phyloP scores from a whole-genome alignment of 2,329 filamentous ascomycete species.

The Alternaria ethzedia region DNA sequence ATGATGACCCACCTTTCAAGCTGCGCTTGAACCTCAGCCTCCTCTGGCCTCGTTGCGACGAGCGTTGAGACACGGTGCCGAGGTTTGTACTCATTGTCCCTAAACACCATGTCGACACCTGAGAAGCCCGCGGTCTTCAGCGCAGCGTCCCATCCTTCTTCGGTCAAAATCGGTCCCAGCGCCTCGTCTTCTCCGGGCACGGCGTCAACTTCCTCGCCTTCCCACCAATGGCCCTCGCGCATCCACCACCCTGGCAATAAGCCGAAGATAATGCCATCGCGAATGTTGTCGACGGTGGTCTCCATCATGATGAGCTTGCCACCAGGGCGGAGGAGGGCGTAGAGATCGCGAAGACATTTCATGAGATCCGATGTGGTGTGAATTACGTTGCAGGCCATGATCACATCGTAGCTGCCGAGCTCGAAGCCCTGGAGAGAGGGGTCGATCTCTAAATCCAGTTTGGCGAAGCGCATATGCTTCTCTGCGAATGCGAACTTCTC shows the following conservation, averaged over 20 bases:
- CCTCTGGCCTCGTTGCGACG: constrained; percentile 6
- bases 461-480: constrained; percentile 11
- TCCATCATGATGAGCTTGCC: constrained; percentile 20
- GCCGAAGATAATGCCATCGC: constrained; percentile 12
- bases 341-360: constrained; percentile 4
- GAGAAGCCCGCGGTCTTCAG: constrained; percentile 11
- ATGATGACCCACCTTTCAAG: constrained; percentile 4
- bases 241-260: constrained; percentile 14
- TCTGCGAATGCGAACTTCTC: constrained; percentile 6
- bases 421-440: constrained; percentile 15
- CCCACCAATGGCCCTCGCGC: constrained; percentile 15
- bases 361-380: constrained; percentile 17
- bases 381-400: constrained; percentile 18
- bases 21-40: constrained; percentile 9
- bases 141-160: constrained; percentile 29
- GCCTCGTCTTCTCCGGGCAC: constrained; percentile 4
- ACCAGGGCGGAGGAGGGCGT: constrained; percentile 5
- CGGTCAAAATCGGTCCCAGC: constrained; percentile 4
- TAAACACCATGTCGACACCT: constrained; percentile 10
- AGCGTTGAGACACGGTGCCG: constrained; percentile 2
- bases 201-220: constrained; percentile 6
- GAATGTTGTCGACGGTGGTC: not conserved
- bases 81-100: constrained; percentile 7
- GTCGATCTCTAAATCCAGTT: constrained; percentile 14
- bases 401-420: constrained; percentile 18